Evolutionary conservation across 2,329 filamentous ascomycete genomes (phyloP).

Genomic region (Stagonosporopsis vannaccii): DNA sequence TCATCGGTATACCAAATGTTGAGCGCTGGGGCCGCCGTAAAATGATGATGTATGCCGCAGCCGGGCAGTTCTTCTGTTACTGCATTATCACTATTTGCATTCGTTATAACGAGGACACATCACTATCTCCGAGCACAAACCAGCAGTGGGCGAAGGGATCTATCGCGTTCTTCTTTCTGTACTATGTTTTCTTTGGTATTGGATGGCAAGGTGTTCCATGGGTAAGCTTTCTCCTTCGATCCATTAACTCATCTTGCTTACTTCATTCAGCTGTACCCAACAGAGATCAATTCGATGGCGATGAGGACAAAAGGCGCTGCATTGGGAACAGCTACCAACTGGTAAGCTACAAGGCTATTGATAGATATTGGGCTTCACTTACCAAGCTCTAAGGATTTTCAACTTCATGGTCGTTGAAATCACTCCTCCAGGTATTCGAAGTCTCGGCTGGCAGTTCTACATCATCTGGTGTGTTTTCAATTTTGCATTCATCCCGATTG

Average conservation of each 20-base stretch:
- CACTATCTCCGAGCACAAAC: constrained; percentile 20
- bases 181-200: constrained; percentile 62
- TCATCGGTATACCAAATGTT: constrained; percentile 57
- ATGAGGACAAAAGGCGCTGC: constrained; percentile 60
- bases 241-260: background rate
- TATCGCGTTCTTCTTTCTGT: constrained; percentile 61
- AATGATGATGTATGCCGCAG: constrained; percentile 65
- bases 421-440: constrained; percentile 55
- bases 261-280: constrained; percentile 48
- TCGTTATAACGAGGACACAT: constrained; percentile 48
- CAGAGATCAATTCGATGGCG: constrained; percentile 59
- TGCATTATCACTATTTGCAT: constrained; percentile 61
- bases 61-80: constrained; percentile 62
- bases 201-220: constrained; percentile 58
- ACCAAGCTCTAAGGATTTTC: constrained; percentile 5
- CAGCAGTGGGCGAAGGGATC: constrained; percentile 50
- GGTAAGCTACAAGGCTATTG: constrained; percentile 31
- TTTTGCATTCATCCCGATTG: constrained; percentile 56
- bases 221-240: constrained; percentile 23
- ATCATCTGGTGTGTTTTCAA: constrained; percentile 58
- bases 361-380: background rate
- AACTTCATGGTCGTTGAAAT: constrained; percentile 41
- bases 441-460: constrained; percentile 53
- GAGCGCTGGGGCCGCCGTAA: constrained; percentile 64
- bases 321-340: constrained; percentile 60